Conservation (phyloP, 148 eudicot species). For the Cornus controversa region DNA sequence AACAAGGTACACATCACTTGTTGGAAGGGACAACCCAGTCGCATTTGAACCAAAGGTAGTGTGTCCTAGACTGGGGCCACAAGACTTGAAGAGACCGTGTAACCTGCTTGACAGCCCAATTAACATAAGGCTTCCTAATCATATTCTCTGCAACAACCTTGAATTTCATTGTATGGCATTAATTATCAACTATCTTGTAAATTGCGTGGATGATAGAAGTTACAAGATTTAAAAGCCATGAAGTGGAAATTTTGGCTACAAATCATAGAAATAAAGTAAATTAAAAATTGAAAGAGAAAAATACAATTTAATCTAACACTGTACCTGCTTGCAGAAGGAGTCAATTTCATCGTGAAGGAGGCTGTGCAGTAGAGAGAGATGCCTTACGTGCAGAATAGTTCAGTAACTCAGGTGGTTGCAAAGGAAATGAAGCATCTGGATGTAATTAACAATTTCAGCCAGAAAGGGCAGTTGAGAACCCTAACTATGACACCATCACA, state of each 20-base stretch:
- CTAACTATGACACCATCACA: too few relatives aligned
- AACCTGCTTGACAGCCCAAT: conserved; percentile 96
- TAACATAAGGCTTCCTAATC: conserved; percentile 78
- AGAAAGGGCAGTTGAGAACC: neutral
- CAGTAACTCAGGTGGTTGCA: conserved; percentile 72
- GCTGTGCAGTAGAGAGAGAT: conserved; percentile 67
- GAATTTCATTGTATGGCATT: conserved; percentile 15
- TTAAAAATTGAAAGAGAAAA: too few relatives aligned
- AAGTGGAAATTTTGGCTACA: neutral
- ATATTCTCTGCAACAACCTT: conserved; percentile 91
- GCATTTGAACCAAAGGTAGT: conserved; percentile 92
- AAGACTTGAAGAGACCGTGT: conserved; percentile 95
- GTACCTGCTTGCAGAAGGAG: conserved; percentile 88
- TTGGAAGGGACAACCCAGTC: conserved; percentile 93
- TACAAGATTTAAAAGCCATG: conserved; percentile 4
- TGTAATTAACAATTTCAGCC: conserved; percentile 29
- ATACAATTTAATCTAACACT: neutral
- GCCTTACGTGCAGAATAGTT: conserved; percentile 51
- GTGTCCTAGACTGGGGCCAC: conserved; percentile 97
- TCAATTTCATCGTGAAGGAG: conserved; percentile 94
- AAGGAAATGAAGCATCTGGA: conserved; percentile 86
- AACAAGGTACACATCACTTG: conserved; percentile 98
- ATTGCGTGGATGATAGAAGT: neutral
- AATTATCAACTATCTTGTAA: conserved; percentile 16
- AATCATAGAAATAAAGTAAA: too few relatives aligned